Percentiles rank a stretch among this genome's conserved stretches.
These are phyloP conservation scores for Corylus heterophylla DNA, from an alignment of 306 rosid genomes.

Conservation along the genomic window DNA sequence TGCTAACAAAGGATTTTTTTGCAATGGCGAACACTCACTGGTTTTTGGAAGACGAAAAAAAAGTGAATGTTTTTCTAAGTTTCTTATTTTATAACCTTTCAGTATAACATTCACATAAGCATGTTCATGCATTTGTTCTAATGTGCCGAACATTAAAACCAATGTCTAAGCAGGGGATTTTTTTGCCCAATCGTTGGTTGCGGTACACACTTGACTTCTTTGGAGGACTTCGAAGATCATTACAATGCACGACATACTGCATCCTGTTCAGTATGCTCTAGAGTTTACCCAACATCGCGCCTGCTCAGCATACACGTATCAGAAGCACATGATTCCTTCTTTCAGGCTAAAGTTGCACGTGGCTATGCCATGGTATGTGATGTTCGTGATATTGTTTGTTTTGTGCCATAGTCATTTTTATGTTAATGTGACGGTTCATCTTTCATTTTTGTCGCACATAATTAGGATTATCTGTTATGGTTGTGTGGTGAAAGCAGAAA, in stretches of 20 bases:
- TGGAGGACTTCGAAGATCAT: slow-evolving; percentile 89
- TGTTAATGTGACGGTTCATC: neutral
- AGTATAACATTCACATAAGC: neutral
- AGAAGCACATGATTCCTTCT: slow-evolving; percentile 92
- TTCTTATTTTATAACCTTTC: neutral
- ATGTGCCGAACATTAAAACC: slow-evolving; percentile 16
- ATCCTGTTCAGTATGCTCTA: slow-evolving; percentile 80
- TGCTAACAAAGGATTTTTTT: neutral
- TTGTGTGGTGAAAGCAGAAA: neutral
- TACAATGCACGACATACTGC: slow-evolving; percentile 85
- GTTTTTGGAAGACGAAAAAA: neutral
- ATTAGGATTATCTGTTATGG: neutral
- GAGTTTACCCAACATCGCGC: slow-evolving; percentile 82
- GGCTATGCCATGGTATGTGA: slow-evolving; percentile 74
- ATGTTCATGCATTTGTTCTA: neutral
- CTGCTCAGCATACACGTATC: slow-evolving; percentile 84
- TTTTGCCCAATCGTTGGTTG: slow-evolving; percentile 90
- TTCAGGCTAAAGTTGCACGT: slow-evolving; percentile 87
- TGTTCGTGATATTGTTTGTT: neutral
- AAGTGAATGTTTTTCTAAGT: neutral
- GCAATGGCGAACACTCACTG: neutral
- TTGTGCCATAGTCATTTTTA: neutral
- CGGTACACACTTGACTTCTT: slow-evolving; percentile 60
- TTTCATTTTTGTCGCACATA: neutral
- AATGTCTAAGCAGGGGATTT: slow-evolving; percentile 49